phyloP scores from a whole-genome alignment of 148 eudicot species.

The Suaeda aralocaspica region DNA sequence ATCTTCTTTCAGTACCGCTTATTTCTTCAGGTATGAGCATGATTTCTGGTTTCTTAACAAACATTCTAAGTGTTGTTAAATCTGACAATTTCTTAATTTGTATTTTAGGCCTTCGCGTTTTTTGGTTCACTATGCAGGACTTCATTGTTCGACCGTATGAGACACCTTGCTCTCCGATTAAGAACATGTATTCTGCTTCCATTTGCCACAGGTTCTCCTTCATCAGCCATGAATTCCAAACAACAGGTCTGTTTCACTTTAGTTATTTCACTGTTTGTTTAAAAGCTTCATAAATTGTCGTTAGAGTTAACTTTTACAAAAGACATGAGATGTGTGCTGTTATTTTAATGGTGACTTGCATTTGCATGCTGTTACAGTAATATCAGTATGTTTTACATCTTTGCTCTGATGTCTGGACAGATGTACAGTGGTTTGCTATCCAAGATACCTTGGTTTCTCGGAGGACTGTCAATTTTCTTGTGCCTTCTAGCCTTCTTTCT shows the following conservation, averaged over 20 bases:
- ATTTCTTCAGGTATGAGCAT: constrained; percentile 55
- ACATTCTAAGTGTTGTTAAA: constrained; percentile 4
- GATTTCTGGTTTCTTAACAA: background rate
- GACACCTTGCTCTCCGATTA: constrained; percentile 63
- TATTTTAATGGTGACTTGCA: background rate
- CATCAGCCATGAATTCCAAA: constrained; percentile 50
- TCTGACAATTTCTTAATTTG: constrained; percentile 24
- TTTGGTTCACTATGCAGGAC: constrained; percentile 31
- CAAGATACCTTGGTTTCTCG: constrained; percentile 75
- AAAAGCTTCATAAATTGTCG: background rate
- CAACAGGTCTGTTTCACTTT: constrained; percentile 51
- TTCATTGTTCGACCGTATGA: constrained; percentile 54
- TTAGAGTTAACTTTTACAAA: background rate
- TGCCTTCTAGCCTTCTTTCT: constrained; percentile 61
- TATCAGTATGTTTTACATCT: constrained; percentile 14
- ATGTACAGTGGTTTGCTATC: constrained; percentile 48
- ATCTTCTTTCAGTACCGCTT: constrained; percentile 54
- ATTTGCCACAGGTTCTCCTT: constrained; percentile 61
- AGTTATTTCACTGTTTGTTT: background rate
- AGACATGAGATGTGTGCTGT: background rate
- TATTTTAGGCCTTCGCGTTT: constrained; percentile 42
- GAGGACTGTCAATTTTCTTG: constrained; percentile 59
- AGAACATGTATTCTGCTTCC: constrained; percentile 49
- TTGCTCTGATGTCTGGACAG: constrained; percentile 32
- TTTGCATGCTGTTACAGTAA: background rate